phyloP scores from a whole-genome alignment of 1,284 basidiomycete species.

The Sporisorium scitamineum region DNA sequence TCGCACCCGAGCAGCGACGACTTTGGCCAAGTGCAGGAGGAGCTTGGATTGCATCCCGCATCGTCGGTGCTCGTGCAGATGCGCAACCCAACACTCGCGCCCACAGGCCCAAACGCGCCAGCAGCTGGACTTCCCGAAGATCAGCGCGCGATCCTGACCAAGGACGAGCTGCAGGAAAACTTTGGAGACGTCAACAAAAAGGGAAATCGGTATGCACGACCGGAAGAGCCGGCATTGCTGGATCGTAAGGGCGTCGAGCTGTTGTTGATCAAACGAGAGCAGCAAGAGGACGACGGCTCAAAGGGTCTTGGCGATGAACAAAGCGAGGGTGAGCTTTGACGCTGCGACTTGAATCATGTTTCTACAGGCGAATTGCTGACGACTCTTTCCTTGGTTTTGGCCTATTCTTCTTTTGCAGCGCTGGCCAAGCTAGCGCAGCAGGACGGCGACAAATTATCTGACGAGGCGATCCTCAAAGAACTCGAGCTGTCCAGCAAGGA shows the following conservation, averaged over 20 bases:
- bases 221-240: conserved; percentile 46
- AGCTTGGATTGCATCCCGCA: conserved; percentile 48
- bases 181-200: conserved; percentile 51
- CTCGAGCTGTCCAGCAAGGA: conserved; percentile 37
- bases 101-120: conserved; percentile 43
- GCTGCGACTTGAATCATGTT: not conserved
- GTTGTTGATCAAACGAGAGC: conserved; percentile 48
- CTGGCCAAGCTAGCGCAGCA: conserved; percentile 28
- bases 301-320: conserved; percentile 51
- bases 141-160: conserved; percentile 43
- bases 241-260: conserved; percentile 57
- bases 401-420: conserved; percentile 3
- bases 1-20: conserved; percentile 51
- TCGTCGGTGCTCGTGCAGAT: conserved; percentile 52
- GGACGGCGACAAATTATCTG: conserved; percentile 32
- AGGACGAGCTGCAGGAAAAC: conserved; percentile 50
- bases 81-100: conserved; percentile 55
- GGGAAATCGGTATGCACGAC: conserved; percentile 53
- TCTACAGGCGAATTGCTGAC: not conserved
- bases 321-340: conserved; percentile 25
- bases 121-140: conserved; percentile 44
- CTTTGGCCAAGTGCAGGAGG: conserved; percentile 54
- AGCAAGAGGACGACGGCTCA: conserved; percentile 45
- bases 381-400: not conserved
- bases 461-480: conserved; percentile 46